Evolutionary conservation across 2,329 filamentous ascomycete genomes (phyloP), one percentile per base, ranked within the genome.

Genomic region (Coleophoma crateriformis): DNA sequence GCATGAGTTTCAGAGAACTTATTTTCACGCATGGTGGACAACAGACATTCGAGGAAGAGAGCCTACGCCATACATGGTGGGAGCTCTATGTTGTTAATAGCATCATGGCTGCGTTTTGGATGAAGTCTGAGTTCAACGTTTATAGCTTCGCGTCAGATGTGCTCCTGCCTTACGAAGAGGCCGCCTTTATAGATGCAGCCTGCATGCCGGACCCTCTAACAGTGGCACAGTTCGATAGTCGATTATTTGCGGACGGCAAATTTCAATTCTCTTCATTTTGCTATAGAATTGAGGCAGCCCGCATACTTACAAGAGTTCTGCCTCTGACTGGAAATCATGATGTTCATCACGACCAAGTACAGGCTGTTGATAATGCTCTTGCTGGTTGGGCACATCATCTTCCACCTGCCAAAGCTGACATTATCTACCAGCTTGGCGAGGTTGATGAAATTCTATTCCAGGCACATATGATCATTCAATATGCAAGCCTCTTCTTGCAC

Each of bases 41-140:
- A 6, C 79, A 86, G 49, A 74, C 80, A 0, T 73, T 90, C 1
- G 65, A 90, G 2, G 88, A 91, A 62, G 90, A 96, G 67, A 88
- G 85, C 63, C 85, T 88, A 78, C 79, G 90, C 20, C 78, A 90
- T 50, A 96, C 90, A 1, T 96, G 90, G 90, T 96, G 90, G 91
- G 89, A 83, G 57, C 67, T 86, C 48, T 61, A 58, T 46, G 46
- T 61, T 11, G 79, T 88, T 14, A 90, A 95, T 63, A 88, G 85
- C 49, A 85, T 95, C 77, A 77, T 94, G 54, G 87, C 89, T 5
- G 88, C 88, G 3, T 82, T 95, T 58, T 87, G 87, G 57, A 78
- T 82, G 8, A 78, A 80, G 51, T 85, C 85, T 37, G 84, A 81
- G 47, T 88, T 88, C 64, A 67, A 77, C 13, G 73, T 88, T 13